Base-by-base conservation (phyloP, 1,139 yeast genomes). In the Casaregolazyma lundiana region DNA sequence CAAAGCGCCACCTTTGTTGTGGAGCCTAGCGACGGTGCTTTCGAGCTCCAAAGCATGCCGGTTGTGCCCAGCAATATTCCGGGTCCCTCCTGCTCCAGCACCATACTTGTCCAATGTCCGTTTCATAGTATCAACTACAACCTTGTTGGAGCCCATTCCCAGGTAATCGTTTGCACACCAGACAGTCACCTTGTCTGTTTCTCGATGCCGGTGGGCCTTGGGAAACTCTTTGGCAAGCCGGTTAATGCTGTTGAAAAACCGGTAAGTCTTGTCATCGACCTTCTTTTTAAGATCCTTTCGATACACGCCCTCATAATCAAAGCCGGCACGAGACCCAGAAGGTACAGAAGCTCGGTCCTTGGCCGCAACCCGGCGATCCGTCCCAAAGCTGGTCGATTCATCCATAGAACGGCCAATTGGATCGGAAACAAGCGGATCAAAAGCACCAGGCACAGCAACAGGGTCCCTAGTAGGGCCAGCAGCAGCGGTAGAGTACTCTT, bases 131-230 rank as follows among this genome's bases (percentile, higher is more conserved):
- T 76, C 70, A 52, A 87, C 70, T 40, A 92, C 92, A 50, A 72
- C 71, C 52, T 76, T 76, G 65, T 92, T 84, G 62, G 78, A 80
- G 44, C 97, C 94, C 94, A 94, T 86, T 16, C 97, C 97, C 53
- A 92, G 75, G 68, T 92, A 92, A 68, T 92, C 99, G 66, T 92
- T 92, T 39, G 97, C 89, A 63, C 98, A 92, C 98, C 98, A 92
- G 49, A 92, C 98, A 49, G 96, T 87, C 51, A 92, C 98, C 65
- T 86, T 85, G 59, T 88, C 95, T 16, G 73, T 72, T 44, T 61
- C 63, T 61, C 83, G 90, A 39, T 67, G 57, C 55, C 94, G 79
- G 64, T 92, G 98, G 38, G 98, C 98, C 60, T 71, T 72, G 38
- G 99, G 99, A 63, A 88, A 92, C 63, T 90, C 96, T 53, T 81